Evolutionary conservation across 1,139 yeast species (phyloP), one percentile per base, ranked within the genome.

Genomic region (Candida dubliniensis): DNA sequence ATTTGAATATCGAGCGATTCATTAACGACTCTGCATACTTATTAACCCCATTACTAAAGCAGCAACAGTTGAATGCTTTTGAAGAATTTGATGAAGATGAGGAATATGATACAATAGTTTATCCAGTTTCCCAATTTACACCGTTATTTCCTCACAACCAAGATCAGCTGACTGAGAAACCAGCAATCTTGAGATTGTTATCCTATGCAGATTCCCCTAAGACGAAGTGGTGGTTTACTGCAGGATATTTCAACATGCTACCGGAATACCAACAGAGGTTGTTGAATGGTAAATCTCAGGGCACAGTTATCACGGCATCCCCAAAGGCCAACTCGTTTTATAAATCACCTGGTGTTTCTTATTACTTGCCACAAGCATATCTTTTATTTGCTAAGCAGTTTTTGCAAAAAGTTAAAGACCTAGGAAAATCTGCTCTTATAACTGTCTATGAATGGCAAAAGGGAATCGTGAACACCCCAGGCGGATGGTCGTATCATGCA

Each of bases 401-500:
- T 56, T 65, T 91, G 43, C 71, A 77, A 50, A 77, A 77, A 30
- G 81, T 86, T 5, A 59, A 66, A 31, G 54, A 56, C 2, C 61
- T 71, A 30, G 76, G 78, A 1, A 79, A 76, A 53, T 65, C 70
- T 12, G 56, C 72, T 6, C 58, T 71, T 15, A 80, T 91, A 30
- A 66, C 71, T 12, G 69, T 93, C 33, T 76, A 71, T 46, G 98
- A 93, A 63, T 95, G 99, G 99, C 79, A 80, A 58, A 80, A 79
- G 41, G 99, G 99, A 1, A 68, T 81, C 1, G 96, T 90, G 8
- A 89, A 89, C 57, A 79, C 87, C 10, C 78, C 82, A 0, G 79
- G 73, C 30, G 98, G 99, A 1, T 93, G 99, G 99, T 88, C 97
- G 0, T 93, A 93, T 62, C 99, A 93, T 60, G 99, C 99, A n/a